phyloP scores from a whole-genome alignment of 306 rosid genomes.

The Quercus dentata region DNA sequence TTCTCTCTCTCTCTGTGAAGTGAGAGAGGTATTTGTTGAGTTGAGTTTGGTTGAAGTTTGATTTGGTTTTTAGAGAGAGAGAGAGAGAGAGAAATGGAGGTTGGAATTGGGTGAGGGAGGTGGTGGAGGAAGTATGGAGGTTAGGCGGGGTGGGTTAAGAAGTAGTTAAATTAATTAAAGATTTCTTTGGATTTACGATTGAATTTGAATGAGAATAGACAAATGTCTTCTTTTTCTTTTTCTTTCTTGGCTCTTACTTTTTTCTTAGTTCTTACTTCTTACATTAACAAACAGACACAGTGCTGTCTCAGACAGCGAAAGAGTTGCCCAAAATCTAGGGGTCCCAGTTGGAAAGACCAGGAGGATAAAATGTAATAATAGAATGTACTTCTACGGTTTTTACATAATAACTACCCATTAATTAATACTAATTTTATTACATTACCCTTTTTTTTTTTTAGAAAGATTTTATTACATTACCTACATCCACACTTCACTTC shows the following conservation, averaged over 20 bases:
- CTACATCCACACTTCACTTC: too few species aligned
- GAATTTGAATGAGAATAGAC: background rate
- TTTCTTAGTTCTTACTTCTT: background rate
- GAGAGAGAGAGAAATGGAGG: background rate
- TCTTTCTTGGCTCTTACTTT: background rate
- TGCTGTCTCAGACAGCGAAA: background rate
- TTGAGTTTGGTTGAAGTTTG: constrained; percentile 10
- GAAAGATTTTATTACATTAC: too few species aligned
- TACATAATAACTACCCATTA: background rate
- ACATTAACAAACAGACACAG: background rate
- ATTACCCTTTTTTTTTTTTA: too few species aligned
- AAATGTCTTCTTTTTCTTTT: background rate
- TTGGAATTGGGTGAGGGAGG: constrained; percentile 14
- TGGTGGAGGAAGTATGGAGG: constrained; percentile 19
- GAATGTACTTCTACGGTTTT: background rate
- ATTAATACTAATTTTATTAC: too few species aligned
- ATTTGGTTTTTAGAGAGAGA: constrained; percentile 17
- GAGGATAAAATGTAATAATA: too few species aligned
- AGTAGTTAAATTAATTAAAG: constrained; percentile 33
- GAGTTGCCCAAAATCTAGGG: constrained; percentile 18
- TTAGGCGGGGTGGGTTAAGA: background rate
- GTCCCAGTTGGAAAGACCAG: background rate
- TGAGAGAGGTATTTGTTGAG: constrained; percentile 1
- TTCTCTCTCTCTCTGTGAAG: background rate
- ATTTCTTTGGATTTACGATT: constrained; percentile 63